These are phyloP conservation scores for Paxillus involutus DNA, from an alignment of 768 basidiomycete species.

Conservation along the genomic window DNA sequence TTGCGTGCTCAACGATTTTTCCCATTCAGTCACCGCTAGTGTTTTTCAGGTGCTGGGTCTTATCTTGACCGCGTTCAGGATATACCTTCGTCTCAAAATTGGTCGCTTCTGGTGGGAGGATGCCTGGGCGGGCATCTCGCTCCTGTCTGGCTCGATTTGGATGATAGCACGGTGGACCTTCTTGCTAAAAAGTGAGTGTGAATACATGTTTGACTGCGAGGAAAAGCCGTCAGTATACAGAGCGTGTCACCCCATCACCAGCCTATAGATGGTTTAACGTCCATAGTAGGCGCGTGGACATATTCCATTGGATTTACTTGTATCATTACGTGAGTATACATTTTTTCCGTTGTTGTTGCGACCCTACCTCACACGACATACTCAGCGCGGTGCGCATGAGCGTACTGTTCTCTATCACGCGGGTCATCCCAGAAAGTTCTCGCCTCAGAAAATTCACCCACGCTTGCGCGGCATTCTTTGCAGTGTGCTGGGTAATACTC, in stretches of 20 bases:
- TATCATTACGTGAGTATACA: neutral
- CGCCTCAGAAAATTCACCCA: neutral
- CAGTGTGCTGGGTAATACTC: neutral
- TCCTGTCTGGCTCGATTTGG: neutral
- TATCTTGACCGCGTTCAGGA: conserved; percentile 1
- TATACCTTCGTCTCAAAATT: conserved; percentile 7
- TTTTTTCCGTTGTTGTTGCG: neutral
- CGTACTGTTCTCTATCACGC: conserved; percentile 11
- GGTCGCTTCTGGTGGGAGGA: conserved; percentile 16
- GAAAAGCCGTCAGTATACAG: neutral
- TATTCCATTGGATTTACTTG: neutral
- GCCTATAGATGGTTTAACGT: neutral
- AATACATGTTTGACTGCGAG: neutral
- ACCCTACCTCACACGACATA: neutral
- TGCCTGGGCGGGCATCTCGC: conserved; percentile 4
- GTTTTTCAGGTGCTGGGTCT: conserved; percentile 1
- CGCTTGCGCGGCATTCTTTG: neutral
- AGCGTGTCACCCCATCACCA: neutral
- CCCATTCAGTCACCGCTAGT: neutral
- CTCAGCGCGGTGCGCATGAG: conserved; percentile 10
- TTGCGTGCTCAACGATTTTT: neutral
- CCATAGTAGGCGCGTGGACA: conserved; percentile 1
- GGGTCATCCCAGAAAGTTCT: neutral
- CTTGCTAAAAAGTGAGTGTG: neutral
- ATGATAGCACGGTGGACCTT: conserved; percentile 1